Base-by-base conservation (phyloP, 805 yeast species). In the Pachysolen tannophilus region DNA sequence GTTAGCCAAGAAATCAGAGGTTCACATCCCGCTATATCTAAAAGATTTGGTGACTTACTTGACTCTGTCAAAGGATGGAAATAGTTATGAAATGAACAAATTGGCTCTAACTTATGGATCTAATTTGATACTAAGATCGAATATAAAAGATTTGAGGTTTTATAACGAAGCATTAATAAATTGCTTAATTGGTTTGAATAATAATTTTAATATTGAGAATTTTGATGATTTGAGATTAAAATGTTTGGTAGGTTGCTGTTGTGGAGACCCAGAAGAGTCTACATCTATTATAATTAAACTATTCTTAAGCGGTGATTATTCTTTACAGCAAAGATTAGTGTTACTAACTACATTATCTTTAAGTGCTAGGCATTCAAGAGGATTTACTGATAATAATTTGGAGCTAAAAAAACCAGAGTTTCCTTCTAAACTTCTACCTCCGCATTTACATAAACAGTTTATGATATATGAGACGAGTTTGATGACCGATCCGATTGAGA, bases 281-380 rank as follows among this genome's bases (percentile, higher is more conserved):
- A 75, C 85, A 0, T 49, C 59, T 1, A 63, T 67, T 19, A 50
- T 78, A 1, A 55, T 72, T 27, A 50, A 61, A 19, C 52, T 78
- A 13, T 58, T 87, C 13, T 60, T 74, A 24, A 63, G 69, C 0
- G 87, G 88, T 0, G 98, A 90, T 48, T 75, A 81, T 42, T 85
- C 95, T 0, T 53, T 92, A 14, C 92, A 82, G 41, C 88, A 80
- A 40, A 57, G 97, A 32, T 64, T 88, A 58, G 58, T 72, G 20
- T 63, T 88, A 7, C 54, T 92, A 14, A 73, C 88, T 4, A 60
- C 83, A 1, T 50, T 85, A 9, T 79, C 88, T 0, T 57, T 87
- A 17, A 72, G 83, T 3, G 85, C 87, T 0, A 57, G 95, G 40
- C 86, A 82, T 43, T 61, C 87, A 8, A 61, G 81, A 29, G 90